Percentiles rank a stretch among this genome's conserved stretches.
phyloP scores from a whole-genome alignment of 1,284 basidiomycete genomes.

The Rhodotorula sp. region DNA sequence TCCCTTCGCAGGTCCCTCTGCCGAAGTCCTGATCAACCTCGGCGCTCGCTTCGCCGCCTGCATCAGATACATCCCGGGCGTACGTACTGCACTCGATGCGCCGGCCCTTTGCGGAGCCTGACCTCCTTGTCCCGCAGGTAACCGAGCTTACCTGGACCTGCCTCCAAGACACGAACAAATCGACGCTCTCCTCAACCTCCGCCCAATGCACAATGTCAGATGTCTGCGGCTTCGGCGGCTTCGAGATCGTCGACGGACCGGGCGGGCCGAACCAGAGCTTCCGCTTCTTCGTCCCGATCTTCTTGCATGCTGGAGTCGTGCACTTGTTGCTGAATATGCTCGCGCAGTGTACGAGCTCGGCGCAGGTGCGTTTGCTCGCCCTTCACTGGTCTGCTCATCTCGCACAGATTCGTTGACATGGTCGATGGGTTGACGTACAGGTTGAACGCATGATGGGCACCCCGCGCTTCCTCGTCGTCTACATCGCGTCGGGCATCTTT shows the following conservation, averaged over 20 bases:
- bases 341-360: slow-evolving; percentile 74
- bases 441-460: slow-evolving; percentile 73
- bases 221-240: slow-evolving; percentile 85
- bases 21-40: slow-evolving; percentile 76
- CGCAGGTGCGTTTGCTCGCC: slow-evolving; percentile 60
- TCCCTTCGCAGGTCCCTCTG: slow-evolving; percentile 72
- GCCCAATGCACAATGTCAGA: slow-evolving; percentile 72
- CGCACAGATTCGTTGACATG: neutral
- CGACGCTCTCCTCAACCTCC: slow-evolving; percentile 43
- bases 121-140: slow-evolving; percentile 42
- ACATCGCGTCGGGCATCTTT: slow-evolving; percentile 44
- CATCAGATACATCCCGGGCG: slow-evolving; percentile 63
- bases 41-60: slow-evolving; percentile 86
- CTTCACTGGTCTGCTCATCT: fast-evolving
- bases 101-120: no score
- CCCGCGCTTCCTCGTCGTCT: slow-evolving; percentile 42
- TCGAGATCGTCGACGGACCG: slow-evolving; percentile 56
- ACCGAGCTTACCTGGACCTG: slow-evolving; percentile 53
- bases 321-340: slow-evolving; percentile 87
- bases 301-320: slow-evolving; percentile 87
- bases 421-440: slow-evolving; percentile 50
- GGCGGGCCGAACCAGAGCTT: slow-evolving; percentile 75
- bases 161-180: slow-evolving; percentile 61
- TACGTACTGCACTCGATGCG: slow-evolving; percentile 35
- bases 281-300: slow-evolving; percentile 61